A percentile compares a stretch with the other conserved stretches of the same genome.
Evolutionary conservation across 2,329 filamentous ascomycete species (phyloP).

Genomic region (Graphiopsis chlorocephala): DNA sequence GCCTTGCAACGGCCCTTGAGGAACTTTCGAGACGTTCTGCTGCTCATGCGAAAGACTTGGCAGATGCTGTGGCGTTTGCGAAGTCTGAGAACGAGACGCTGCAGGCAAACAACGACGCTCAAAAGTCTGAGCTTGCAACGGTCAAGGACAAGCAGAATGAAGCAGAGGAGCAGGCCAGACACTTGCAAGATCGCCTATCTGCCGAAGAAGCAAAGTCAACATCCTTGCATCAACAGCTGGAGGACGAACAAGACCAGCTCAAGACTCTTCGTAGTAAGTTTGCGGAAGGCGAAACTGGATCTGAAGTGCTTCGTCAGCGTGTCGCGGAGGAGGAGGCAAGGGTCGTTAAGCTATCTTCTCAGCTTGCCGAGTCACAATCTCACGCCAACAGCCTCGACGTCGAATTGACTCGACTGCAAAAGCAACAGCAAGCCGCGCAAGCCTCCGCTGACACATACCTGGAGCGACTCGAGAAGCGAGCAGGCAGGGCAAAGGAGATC

Average conservation of each 20-base stretch:
- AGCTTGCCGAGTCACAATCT: constrained; percentile 72
- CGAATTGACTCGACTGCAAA: constrained; percentile 66
- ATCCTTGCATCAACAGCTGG: constrained; percentile 52
- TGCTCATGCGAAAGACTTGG: constrained; percentile 44
- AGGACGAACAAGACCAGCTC: constrained; percentile 67
- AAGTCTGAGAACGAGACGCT: constrained; percentile 46
- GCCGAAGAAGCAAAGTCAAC: constrained; percentile 47
- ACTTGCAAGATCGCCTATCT: constrained; percentile 44
- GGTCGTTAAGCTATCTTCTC: constrained; percentile 64
- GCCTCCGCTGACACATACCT: constrained; percentile 46
- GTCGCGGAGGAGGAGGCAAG: constrained; percentile 74
- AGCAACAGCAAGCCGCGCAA: constrained; percentile 59
- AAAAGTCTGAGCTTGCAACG: constrained; percentile 35
- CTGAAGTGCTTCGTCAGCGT: constrained; percentile 71
- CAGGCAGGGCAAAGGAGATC: constrained; percentile 73
- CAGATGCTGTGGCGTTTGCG: constrained; percentile 46
- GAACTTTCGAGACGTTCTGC: constrained; percentile 43
- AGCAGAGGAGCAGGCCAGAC: constrained; percentile 37
- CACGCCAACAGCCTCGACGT: constrained; percentile 73
- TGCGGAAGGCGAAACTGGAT: constrained; percentile 78
- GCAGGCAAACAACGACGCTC: constrained; percentile 39
- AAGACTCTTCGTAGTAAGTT: constrained; percentile 67
- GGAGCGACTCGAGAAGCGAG: constrained; percentile 65
- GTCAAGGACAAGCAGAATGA: constrained; percentile 33
- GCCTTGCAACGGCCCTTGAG: constrained; percentile 44